Evolutionary conservation across 2,329 filamentous ascomycete genomes (phyloP), one percentile per base, ranked within the genome.

Genomic region (Colletotrichum aenigma): DNA sequence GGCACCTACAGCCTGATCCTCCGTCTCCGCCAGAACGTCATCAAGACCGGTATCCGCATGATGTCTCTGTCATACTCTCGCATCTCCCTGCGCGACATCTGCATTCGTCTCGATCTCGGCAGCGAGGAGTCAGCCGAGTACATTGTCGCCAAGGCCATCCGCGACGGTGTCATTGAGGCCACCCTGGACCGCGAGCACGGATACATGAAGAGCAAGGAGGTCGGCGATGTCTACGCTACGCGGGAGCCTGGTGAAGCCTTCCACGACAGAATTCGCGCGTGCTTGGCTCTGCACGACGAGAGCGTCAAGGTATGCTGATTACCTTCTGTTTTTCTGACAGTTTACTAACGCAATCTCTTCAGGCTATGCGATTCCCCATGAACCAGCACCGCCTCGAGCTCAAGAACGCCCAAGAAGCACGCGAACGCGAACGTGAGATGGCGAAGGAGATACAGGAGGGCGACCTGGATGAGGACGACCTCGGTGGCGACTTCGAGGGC

Each of bases 331-430:
- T n/a, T n/a, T 26, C 9, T 3, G 26, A 55, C 21, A 64, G 21
- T 8, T 68, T 24, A 26, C 81, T 87, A 82, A 86, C 76, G 52
- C 21, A 26, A 62, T 2, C 4, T 43, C 61, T 60, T 7, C 67
- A 96, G 95, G 96, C 97, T 30, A 99, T 99, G 97, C 93, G 97
- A 71, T 99, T 98, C 87, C 97, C 97, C 4, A 98, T 98, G 96
- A 98, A 99, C 88, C 97, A 98, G 86, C 97, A 99, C 86, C 93
- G 97, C 21, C 90, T 98, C 71, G 97, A 99, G 86, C 91, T 99
- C 71, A 98, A 98, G 91, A 98, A 98, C 81, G 97, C 97, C 0
- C 96, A 98, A 85, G 97, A 99, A 86, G 97, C 97, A n/a, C 92
- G 97, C 66, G 97, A 99, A 85, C 91, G 97, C 24, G 97, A 99